Base-by-base conservation (phyloP, 2,329 filamentous ascomycete genomes). In the Diaporthe destruens region DNA sequence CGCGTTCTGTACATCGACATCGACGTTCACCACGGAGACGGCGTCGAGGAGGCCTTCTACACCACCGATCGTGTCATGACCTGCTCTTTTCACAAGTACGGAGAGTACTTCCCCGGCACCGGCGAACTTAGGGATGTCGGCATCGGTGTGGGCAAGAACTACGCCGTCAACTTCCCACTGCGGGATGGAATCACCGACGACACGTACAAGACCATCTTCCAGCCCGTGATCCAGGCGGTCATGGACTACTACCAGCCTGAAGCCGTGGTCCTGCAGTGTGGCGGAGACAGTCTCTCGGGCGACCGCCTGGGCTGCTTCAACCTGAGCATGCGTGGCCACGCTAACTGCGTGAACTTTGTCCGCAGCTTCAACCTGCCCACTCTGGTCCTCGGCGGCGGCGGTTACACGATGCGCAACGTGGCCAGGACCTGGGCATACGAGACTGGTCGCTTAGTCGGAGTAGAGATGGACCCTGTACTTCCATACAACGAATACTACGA, bases 1-100 rank as follows among this genome's bases (percentile, higher is more conserved):
- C 93, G 96, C 71, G 96, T 99, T n/a, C 90, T 99, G 63, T 99
- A 99, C 84, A 94, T 99, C 77, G 94, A 96, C 82, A 95, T 96
- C 76, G 94, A 96, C 81, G 93, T 96, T 8, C 93, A 96, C 81
- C 93, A 96, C 78, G 93, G 93, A 75, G 93, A 96, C 80, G 93
- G 93, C 69, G 93, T 96, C 12, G 94, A 96, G 81, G 92, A 95
- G 82, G 93, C 93, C 9, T 96, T 96, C 79, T 94, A 92, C 83
- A 93, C 92, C 16, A 94, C 93, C 25, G 93, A 95, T 80, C 91
- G 94, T 71, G 93, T 96, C 75, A 92, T 96, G 86, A 98, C 96
- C 0, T 91, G 97, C 49, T 97, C 94, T 39, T 98, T 98, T 82
- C 81, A 99, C 86, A 98, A 98, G 81, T 98, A 98, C 81, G 96